Conservation (phyloP, 2,329 filamentous ascomycete genomes). For the Verticillium longisporum region DNA sequence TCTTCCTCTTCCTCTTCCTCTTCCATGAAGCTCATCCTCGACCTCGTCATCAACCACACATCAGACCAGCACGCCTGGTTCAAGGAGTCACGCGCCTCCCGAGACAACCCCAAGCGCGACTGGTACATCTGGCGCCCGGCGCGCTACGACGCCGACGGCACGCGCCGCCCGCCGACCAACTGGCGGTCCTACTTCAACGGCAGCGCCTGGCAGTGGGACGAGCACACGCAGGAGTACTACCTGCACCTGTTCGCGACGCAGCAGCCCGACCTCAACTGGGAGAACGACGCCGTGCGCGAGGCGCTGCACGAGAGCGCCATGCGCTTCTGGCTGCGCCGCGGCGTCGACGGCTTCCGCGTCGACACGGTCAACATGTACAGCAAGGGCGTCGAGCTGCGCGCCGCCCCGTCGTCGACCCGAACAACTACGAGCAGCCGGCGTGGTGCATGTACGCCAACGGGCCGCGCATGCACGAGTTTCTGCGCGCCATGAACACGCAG, state of each 20-base stretch:
- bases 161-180: constrained; percentile 66
- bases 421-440: constrained; percentile 43
- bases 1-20: no score
- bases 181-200: constrained; percentile 59
- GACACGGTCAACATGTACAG: constrained; percentile 70
- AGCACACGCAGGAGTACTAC: constrained; percentile 68
- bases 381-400: constrained; percentile 51
- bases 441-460: constrained; percentile 58
- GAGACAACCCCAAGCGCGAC: constrained; percentile 56
- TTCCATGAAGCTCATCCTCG: constrained; percentile 69
- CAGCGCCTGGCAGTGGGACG: constrained; percentile 65
- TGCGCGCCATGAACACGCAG: constrained; percentile 54
- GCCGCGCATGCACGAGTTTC: constrained; percentile 61
- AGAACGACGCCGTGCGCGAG: constrained; percentile 58
- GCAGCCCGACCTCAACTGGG: constrained; percentile 85
- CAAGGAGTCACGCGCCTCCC: constrained; percentile 55
- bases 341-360: constrained; percentile 68
- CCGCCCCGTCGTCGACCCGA: constrained; percentile 48
- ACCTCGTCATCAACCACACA: constrained; percentile 74
- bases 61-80: constrained; percentile 69
- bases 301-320: constrained; percentile 67
- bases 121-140: constrained; percentile 60
- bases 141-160: constrained; percentile 46
- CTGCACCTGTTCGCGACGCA: constrained; percentile 68
- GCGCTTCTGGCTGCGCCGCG: constrained; percentile 72